Base-by-base conservation (phyloP, 108 stramenopile genomes). In the Cyclostephanos invisitatus region DNA sequence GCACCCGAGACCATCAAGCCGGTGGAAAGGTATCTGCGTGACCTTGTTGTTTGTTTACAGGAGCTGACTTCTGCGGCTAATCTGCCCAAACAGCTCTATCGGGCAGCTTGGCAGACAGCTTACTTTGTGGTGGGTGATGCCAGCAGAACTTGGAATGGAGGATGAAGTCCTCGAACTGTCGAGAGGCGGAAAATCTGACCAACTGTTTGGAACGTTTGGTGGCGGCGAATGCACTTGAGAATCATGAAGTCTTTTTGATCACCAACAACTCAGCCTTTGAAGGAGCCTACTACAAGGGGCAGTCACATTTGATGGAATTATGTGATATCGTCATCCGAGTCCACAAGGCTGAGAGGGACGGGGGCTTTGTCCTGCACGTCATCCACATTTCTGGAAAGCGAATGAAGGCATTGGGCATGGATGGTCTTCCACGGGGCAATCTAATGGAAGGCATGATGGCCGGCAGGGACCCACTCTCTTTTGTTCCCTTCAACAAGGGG, bases 231-330 rank as follows among this genome's bases (percentile, higher is more conserved):
- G 7, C 14, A 9, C 15, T 38, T 9, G 5, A 37, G 36, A 37
- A 37, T 37, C 36, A 37, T 7, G 81, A 83, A 48, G 22, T 83
- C 8, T 83, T 70, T 20, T 3, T 80, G 3, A 72, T 80, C 29
- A 85, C 85, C 2, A 81, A 85, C 70, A 85, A 85, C 68, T 55
- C 47, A 0, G 64, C 53, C 17, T 61, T 77, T 49, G 84, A 84
- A 59, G 49, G 48, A 18, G 68, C 75, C 3, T 74, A 67, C 66
- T 75, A 71, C 40, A 67, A 58, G 29, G 84, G 84, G n/a, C 64
- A 44, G 1, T 78, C 77, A 22, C 62, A 7, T 4, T 62, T 63
- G 5, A 50, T 58, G 47, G 35, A 50, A 21, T 38, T 86, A 14
- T 59, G 22, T 38, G 54, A 76, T 0, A 37, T 84, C 18, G 70